Conservation (phyloP, 805 yeast genomes). For the Suhomyces xylopsoci region DNA sequence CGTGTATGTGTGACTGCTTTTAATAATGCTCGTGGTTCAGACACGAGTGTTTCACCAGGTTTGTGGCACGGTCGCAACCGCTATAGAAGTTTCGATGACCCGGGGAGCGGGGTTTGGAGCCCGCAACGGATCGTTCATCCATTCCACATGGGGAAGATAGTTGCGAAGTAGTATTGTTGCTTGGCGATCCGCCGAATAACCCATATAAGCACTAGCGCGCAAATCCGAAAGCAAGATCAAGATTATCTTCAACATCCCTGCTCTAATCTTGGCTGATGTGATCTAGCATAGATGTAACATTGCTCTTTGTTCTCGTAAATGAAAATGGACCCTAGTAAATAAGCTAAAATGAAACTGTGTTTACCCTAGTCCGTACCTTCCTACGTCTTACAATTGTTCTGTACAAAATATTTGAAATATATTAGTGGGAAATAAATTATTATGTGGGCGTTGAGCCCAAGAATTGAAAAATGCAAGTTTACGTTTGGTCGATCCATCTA, state of each 20-base stretch:
- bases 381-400: not conserved
- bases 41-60: not conserved
- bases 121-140: not conserved
- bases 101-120: no score
- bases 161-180: not conserved
- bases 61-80: not conserved
- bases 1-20: conserved; percentile 3
- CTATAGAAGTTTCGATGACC: not conserved
- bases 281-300: not conserved
- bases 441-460: not conserved
- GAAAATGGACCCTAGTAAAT: no score
- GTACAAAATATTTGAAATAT: not conserved
- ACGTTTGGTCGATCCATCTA: conserved; percentile 33
- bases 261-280: not conserved
- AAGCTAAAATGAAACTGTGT: no score
- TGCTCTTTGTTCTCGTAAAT: not conserved
- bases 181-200: not conserved
- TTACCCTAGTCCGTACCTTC: no score
- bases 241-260: no score
- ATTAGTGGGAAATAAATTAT: not conserved
- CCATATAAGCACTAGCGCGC: not conserved
- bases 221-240: not conserved
- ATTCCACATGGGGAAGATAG: not conserved
- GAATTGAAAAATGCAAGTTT: not conserved
- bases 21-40: not conserved